Evolutionary conservation across 2,329 filamentous ascomycete genomes (phyloP), one percentile per base, ranked within the genome.

Genomic region (Penicillium sp.): DNA sequence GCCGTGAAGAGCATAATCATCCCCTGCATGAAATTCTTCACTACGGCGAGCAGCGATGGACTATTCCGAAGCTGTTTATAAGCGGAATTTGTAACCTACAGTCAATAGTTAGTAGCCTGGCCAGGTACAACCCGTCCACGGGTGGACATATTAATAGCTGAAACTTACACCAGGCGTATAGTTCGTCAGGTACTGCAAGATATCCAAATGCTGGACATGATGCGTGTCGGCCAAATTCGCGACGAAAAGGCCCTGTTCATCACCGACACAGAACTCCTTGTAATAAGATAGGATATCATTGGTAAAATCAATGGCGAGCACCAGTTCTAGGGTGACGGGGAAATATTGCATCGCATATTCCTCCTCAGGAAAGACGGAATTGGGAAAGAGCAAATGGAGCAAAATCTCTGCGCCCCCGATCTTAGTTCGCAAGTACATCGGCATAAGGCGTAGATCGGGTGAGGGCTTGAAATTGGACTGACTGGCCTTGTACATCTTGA

Each of bases 231-330:
- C 56, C 9, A 59, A 57, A 32, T 59, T 61, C 8, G 49, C 44
- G 39, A 61, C 49, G 10, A 61, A 61, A 44, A 57, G 54, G 10
- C 52, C 56, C 22, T 26, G 57, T 37, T 61, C 58, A 20, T 59
- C 16, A 1, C 10, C 11, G 31, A 59, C 37, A 34, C 49, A 24
- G 42, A 59, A 57, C 31, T 61, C 58, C 37, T 61, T 61, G 24
- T 61, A 61, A 37, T 61, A 61, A 0, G 56, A 61, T 18, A 61
- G 32, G 31, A 61, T 57, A 26, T 61, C 58, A 53, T 61, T 61
- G 10, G 56, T 56, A 20, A 59, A 56, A 24, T 61, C 53, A n/a
- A 52, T 59, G 37, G 56, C 57, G 8, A 59, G 38, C 7, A 55
- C 31, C 20, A 59, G 53, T 29, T 61, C 58, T 32, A 59, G 53